Base-by-base conservation (phyloP, 2,329 filamentous ascomycete genomes). In the Fusarium sambucinum region DNA sequence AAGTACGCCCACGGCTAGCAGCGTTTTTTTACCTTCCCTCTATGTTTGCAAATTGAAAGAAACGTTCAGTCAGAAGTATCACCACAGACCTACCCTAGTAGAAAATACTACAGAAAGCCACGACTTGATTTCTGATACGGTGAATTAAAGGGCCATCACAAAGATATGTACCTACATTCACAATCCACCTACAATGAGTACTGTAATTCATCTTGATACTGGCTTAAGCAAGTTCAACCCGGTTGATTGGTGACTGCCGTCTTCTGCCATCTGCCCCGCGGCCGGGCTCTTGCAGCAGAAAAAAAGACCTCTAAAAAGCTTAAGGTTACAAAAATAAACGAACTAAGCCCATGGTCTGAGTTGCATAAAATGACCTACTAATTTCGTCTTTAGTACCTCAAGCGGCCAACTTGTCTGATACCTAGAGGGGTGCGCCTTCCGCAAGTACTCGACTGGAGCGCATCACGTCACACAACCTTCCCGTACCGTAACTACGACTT, bases 381-480 rank as follows among this genome's bases (percentile, higher is more conserved):
- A 27, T 27, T 27, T 27, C 27, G 27, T 27, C 27, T 7, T 7
- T 9, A 9, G 27, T 27, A 27, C 27, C 8, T 27, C 27, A 27
- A 27, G 8, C 27, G 27, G 27, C 3, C 27, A 27, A 27, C 8
- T 27, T 27, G 6, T 27, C 27, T 27, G 25, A 27, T 27, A 27
- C 27, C 27, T 7, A 27, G 27, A 27, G 27, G 27, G 50, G 63
- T 47, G 55, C 44, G 48, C 55, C 70, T 73, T 64, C 55, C 57
- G 41, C 12, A 42, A 25, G 21, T 29, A 55, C 33, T 50, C 32
- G 32, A 55, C 45, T 35, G 29, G 55, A 55, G 55, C 54, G 33
- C 61, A 59, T 73, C 70, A 73, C 62, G 68, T 72, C 69, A 73
- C 71, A 61, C 64, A 52, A 68, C 27, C 32, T 29, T 46, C 44